Evolutionary conservation across 2,329 filamentous ascomycete species (phyloP), one percentile per base, ranked within the genome.

Genomic region (Shiraia sp.): DNA sequence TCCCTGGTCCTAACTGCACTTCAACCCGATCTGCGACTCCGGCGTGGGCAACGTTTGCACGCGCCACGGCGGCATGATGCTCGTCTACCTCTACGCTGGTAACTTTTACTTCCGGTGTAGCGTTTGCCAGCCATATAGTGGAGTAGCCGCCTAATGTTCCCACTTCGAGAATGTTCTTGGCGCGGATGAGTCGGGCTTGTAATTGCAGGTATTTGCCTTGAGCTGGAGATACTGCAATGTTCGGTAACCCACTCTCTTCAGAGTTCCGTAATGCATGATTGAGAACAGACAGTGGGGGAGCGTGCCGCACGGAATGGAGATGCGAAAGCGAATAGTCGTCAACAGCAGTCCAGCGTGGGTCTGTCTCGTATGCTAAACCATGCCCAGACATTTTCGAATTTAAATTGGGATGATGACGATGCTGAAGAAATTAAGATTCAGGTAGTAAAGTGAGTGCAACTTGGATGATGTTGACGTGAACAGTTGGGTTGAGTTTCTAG

Each of bases 141-240:
- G 72, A 74, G 58, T 79, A 82, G 6, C 73, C 79, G 10, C 79
- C 79, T 17, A 82, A 58, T 0, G 77, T 81, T 16, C 79, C 79
- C 33, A 82, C 66, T 55, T 83, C 79, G 25, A 82, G 74, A 6
- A 64, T 49, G 32, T 60, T 55, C 39, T 55, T 58, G 14, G 61
- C 62, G 17, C 48, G 51, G 2, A 59, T 36, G 13, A 66, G 42
- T 22, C 59, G 57, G 9, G 61, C 61, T 41, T 66, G 64, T 1
- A 68, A 55, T 26, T 61, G 59, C 13, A 69, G 57, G 50, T 52
- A 65, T 40, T 68, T 69, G 32, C 64, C 65, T 24, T 67, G 63
- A 1, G 61, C 53, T 10, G 58, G 47, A 6, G 63, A 65, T 7
- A 69, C 66, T 29, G 65, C 61, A 30, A 70, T 69, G 37, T 66